A percentile compares a stretch with the other conserved stretches of the same genome.
Evolutionary conservation across 805 yeast genomes (phyloP).

Genomic region (Kockiozyma suomiensis): DNA sequence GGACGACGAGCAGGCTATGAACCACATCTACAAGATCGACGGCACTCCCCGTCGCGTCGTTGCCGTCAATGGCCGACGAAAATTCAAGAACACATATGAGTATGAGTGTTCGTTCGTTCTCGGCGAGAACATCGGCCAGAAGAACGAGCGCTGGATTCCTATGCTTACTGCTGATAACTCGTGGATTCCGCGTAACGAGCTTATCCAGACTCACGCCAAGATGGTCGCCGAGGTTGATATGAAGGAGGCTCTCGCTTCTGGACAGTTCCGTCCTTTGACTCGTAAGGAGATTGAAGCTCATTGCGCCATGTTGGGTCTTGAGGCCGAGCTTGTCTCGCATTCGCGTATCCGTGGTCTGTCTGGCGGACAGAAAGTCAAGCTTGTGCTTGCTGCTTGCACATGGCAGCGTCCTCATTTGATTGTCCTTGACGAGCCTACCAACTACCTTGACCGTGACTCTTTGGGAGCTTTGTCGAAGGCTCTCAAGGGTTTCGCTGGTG

Average conservation of each 20-base stretch:
- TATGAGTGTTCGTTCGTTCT: conserved; percentile 96
- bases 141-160: conserved; percentile 99
- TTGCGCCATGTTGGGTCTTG: conserved; percentile 98
- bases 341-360: conserved; percentile 99
- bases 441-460: conserved; percentile 98
- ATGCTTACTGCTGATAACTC: conserved; percentile 99
- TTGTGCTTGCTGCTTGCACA: conserved; percentile 99
- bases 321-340: conserved; percentile 98
- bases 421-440: conserved; percentile 99
- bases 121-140: conserved; percentile 99
- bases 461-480: conserved; percentile 99
- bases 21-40: conserved; percentile 98
- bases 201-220: conserved; percentile 96
- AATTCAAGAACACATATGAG: conserved; percentile 99
- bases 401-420: conserved; percentile 99
- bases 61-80: conserved; percentile 94
- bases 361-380: conserved; percentile 99
- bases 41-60: conserved; percentile 97
- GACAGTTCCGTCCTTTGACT: conserved; percentile 99
- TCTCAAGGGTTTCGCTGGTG: conserved; percentile 98
- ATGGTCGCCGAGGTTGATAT: conserved; percentile 99
- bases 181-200: conserved; percentile 99
- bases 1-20: conserved; percentile 96
- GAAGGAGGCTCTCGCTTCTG: conserved; percentile 99
- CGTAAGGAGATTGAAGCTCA: conserved; percentile 99